These are phyloP conservation scores for Casuarina glauca DNA, from an alignment of 306 rosid species.

Conservation along the genomic window DNA sequence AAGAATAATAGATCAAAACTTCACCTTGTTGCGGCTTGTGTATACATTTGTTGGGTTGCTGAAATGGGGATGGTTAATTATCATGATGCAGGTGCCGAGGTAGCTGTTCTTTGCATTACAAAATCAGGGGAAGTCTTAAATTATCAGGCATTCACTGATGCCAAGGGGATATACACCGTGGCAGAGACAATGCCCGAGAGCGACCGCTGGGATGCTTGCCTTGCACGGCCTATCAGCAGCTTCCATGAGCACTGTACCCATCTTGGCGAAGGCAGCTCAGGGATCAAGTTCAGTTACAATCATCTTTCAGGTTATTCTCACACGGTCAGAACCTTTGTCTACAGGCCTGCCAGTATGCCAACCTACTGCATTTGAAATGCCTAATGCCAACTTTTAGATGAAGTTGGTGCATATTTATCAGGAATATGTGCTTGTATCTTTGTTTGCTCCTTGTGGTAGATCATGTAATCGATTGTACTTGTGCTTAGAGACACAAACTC, in stretches of 20 bases:
- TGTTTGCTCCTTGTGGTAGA: slow-evolving; percentile 15
- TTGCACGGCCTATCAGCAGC: slow-evolving; percentile 90
- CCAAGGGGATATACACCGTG: slow-evolving; percentile 74
- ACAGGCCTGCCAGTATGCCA: slow-evolving; percentile 56
- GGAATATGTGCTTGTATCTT: slow-evolving; percentile 23
- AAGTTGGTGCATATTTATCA: not conserved
- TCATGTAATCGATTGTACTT: slow-evolving; percentile 7
- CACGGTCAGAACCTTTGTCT: slow-evolving; percentile 67
- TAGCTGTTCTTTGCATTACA: slow-evolving; percentile 93
- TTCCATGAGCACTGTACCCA: slow-evolving; percentile 84
- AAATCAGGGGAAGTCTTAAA: slow-evolving; percentile 89
- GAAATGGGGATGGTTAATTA: not conserved
- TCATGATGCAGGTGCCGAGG: slow-evolving; percentile 76
- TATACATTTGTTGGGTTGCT: not conserved
- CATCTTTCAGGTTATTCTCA: slow-evolving; percentile 85
- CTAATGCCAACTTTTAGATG: slow-evolving; percentile 18
- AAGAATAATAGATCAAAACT: not conserved
- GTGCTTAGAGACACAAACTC: not conserved
- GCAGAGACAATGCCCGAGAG: slow-evolving; percentile 96
- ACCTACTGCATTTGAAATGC: slow-evolving; percentile 70
- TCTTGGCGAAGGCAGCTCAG: slow-evolving; percentile 62
- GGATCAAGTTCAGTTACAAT: slow-evolving; percentile 80
- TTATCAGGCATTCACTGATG: slow-evolving; percentile 86
- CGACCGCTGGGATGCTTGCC: slow-evolving; percentile 95
- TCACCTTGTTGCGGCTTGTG: not conserved